phyloP scores from a whole-genome alignment of 805 yeast species.

The Pichia heedii region DNA sequence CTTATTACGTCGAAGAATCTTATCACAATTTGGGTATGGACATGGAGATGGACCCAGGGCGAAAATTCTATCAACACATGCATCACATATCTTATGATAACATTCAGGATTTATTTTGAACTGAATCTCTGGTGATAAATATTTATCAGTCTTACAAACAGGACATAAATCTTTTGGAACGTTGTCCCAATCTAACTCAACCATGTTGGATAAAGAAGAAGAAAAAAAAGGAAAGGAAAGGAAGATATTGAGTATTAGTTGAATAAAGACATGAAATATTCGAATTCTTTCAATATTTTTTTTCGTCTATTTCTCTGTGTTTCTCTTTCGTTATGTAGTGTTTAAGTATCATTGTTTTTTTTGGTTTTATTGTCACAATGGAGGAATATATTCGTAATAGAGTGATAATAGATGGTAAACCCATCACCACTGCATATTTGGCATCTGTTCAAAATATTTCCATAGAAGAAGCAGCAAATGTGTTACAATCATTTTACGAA shows the following conservation, averaged over 20 bases:
- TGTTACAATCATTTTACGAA: background rate
- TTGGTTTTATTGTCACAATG: background rate
- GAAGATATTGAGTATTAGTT: too few relatives aligned
- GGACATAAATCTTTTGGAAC: slow-evolving; percentile 62
- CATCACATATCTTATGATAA: slow-evolving; percentile 94
- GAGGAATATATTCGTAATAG: background rate
- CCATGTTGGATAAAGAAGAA: too few relatives aligned
- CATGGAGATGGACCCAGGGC: slow-evolving; percentile 95
- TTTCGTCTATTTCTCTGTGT: too few relatives aligned
- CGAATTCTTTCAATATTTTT: too few relatives aligned
- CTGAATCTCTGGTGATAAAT: slow-evolving; percentile 85
- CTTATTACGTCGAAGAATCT: slow-evolving; percentile 74
- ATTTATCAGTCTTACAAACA: slow-evolving; percentile 90
- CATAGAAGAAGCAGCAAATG: slow-evolving; percentile 13
- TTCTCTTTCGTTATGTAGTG: too few relatives aligned
- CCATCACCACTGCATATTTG: slow-evolving; percentile 19
- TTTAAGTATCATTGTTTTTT: background rate
- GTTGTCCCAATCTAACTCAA: slow-evolving; percentile 28
- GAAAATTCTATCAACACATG: slow-evolving; percentile 93
- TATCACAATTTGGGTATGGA: slow-evolving; percentile 87
- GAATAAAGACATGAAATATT: too few relatives aligned
- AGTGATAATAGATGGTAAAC: slow-evolving; percentile 10
- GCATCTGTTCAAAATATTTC: slow-evolving; percentile 17
- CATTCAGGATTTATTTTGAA: slow-evolving; percentile 95
- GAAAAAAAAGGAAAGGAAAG: too few relatives aligned